phyloP scores from a whole-genome alignment of 306 rosid genomes.

The Acacia melanoxylon region DNA sequence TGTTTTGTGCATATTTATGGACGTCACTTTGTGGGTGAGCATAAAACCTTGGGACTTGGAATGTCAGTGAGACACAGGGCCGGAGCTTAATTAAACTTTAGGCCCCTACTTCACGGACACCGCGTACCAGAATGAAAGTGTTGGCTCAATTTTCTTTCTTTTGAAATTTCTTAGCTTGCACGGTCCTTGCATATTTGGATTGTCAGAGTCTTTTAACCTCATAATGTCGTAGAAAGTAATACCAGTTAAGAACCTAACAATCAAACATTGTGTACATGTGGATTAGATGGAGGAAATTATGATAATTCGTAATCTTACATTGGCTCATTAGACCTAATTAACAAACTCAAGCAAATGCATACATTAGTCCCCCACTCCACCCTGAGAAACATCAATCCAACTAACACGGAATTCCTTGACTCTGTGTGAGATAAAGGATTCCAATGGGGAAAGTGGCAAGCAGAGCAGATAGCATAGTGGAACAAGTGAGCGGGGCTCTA shows the following conservation, averaged over 20 bases:
- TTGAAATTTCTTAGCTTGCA: too few species aligned
- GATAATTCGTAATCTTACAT: neutral
- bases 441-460: conserved; percentile 42
- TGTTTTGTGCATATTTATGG: neutral
- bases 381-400: neutral
- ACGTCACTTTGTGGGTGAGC: neutral
- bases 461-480: conserved; percentile 47
- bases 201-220: neutral
- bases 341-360: neutral
- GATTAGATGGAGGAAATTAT: neutral
- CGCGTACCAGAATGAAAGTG: too few species aligned
- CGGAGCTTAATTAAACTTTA: neutral
- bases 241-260: neutral
- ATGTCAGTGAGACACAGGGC: neutral
- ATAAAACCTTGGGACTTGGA: neutral
- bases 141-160: too few species aligned
- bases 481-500: conserved; percentile 32
- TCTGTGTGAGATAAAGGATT: neutral
- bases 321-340: neutral
- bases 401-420: neutral
- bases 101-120: neutral
- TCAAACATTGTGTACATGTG: neutral
- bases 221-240: neutral
- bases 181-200: neutral
- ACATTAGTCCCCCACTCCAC: neutral